These are phyloP conservation scores for Drosera spatulata DNA, from an alignment of 179 eudicot genomes.

Conservation along the genomic window DNA sequence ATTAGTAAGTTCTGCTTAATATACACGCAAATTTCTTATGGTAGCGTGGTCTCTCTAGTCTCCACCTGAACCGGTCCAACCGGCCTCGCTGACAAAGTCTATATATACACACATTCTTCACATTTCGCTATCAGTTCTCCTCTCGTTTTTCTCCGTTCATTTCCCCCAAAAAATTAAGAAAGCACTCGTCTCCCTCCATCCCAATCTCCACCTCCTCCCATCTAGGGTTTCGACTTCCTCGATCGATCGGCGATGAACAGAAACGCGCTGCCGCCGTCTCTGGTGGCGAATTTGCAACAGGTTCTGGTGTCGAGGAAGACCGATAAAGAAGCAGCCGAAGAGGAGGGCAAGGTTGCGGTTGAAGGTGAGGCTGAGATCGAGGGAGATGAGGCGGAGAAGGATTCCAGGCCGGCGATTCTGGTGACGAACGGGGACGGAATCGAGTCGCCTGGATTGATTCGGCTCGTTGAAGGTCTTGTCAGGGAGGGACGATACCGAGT, in stretches of 20 bases:
- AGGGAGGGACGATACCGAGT: conserved; percentile 43
- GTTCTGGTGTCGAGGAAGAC: conserved; percentile 33
- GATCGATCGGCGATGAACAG: conserved; percentile 22
- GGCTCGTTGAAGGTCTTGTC: conserved; percentile 57
- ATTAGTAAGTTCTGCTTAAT: too few species aligned
- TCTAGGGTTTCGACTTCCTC: conserved; percentile 2
- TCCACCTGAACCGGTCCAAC: too few species aligned
- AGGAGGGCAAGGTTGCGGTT: conserved; percentile 12
- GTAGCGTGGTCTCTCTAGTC: too few species aligned
- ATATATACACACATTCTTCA: too few species aligned
- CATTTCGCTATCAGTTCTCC: too few species aligned
- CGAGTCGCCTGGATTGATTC: conserved; percentile 57
- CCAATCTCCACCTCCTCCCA: conserved; percentile 1
- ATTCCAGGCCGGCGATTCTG: conserved; percentile 48
- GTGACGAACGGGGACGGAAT: conserved; percentile 80
- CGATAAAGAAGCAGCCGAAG: conserved; percentile 9
- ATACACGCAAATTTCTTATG: too few species aligned
- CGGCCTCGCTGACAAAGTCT: too few species aligned
- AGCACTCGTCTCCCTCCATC: not conserved
- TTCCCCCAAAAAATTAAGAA: not conserved
- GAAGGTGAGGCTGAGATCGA: conserved; percentile 16
- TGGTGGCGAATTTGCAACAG: conserved; percentile 61
- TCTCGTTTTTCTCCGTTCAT: not conserved
- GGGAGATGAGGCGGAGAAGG: not conserved
- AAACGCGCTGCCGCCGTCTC: conserved; percentile 38